phyloP scores from a whole-genome alignment of 2,329 filamentous ascomycete genomes.

The Colletotrichum sp. region DNA sequence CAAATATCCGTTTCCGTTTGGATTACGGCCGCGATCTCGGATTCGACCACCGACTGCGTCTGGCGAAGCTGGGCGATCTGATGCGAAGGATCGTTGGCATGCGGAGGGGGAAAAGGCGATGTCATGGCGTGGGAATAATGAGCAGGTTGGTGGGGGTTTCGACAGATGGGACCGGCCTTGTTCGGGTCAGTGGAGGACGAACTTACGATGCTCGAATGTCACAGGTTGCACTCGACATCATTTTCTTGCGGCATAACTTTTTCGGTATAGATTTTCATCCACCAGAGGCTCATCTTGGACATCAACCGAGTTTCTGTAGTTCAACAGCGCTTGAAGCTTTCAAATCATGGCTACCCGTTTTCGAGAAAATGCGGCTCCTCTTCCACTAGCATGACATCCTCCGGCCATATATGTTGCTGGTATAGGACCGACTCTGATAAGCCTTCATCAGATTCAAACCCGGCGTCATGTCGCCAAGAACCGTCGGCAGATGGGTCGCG shows the following conservation, averaged over 20 bases:
- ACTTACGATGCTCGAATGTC: slow-evolving; percentile 2
- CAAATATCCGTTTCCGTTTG: background rate
- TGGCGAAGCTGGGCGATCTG: background rate
- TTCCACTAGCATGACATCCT: background rate
- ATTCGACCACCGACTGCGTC: background rate
- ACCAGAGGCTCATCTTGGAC: background rate
- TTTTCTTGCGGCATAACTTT: slow-evolving; percentile 9
- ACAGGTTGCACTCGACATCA: slow-evolving; percentile 12
- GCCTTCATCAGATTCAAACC: background rate
- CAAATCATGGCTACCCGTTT: background rate
- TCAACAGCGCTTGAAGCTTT: slow-evolving; percentile 20
- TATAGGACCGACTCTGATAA: background rate
- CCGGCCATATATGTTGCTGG: background rate
- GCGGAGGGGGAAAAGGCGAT: background rate
- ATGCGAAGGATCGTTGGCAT: background rate
- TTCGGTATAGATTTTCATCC: background rate
- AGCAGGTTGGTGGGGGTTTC: background rate
- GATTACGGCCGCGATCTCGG: background rate
- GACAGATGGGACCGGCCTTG: background rate
- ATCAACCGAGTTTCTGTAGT: background rate
- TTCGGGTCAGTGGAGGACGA: background rate
- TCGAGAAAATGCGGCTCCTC: background rate
- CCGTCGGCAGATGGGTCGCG: background rate
- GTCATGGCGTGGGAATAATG: background rate
- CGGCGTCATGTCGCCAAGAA: background rate